Conservation (phyloP, 345 rosid species). For the Geranium rotundifolium region DNA sequence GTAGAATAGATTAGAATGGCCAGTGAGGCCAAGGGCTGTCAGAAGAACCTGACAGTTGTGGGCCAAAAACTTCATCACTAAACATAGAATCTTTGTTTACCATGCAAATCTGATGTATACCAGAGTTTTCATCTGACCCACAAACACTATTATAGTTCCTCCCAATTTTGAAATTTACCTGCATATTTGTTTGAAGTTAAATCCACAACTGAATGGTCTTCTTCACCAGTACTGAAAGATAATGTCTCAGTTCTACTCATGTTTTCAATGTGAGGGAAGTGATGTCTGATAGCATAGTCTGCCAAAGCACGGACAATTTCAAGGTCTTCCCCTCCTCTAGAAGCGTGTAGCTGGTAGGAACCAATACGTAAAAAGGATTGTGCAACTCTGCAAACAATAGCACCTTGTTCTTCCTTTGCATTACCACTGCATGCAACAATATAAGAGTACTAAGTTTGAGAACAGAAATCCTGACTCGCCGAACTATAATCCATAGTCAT, state of each 20-base stretch:
- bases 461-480: not conserved
- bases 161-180: slow-evolving; percentile 29
- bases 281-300: slow-evolving; percentile 83
- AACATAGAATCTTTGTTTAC: not conserved
- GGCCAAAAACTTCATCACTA: not conserved
- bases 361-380: slow-evolving; percentile 86
- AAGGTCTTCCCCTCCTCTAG: slow-evolving; percentile 85
- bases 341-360: slow-evolving; percentile 83
- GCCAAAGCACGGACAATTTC: slow-evolving; percentile 65
- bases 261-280: slow-evolving; percentile 79
- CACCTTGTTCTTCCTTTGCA: slow-evolving; percentile 94
- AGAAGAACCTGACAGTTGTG: not conserved
- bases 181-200: slow-evolving; percentile 95
- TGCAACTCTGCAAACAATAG: slow-evolving; percentile 87
- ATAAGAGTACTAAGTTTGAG: slow-evolving; percentile 5
- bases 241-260: slow-evolving; percentile 70
- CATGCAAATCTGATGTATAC: not conserved
- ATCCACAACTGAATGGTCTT: slow-evolving; percentile 74
- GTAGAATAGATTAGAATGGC: not conserved
- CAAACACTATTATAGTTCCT: not conserved
- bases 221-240: slow-evolving; percentile 73
- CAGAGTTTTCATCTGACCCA: not conserved
- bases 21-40: not conserved
- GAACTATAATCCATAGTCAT: not conserved
- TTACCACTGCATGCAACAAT: slow-evolving; percentile 59